Percentiles rank a stretch among this genome's conserved stretches.
Conservation (phyloP, 768 basidiomycete genomes). For the Lentinula sp. region DNA sequence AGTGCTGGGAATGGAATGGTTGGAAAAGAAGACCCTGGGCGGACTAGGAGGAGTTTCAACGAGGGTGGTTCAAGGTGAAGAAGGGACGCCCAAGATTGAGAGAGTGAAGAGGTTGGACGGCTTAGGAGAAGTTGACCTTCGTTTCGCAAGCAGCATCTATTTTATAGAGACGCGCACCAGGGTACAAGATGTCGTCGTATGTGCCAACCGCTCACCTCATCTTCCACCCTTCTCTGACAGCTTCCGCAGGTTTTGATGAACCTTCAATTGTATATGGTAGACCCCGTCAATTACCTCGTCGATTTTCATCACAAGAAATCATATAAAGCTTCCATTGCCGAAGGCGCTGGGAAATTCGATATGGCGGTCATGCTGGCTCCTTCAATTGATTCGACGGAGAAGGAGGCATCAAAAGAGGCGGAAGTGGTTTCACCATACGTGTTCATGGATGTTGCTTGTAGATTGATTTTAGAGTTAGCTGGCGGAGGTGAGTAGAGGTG, state of each 20-base stretch:
- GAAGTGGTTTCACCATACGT: conserved; percentile 83
- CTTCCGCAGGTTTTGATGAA: conserved; percentile 83
- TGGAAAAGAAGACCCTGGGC: conserved; percentile 77
- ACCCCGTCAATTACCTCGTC: conserved; percentile 92
- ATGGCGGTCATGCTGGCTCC: conserved; percentile 29
- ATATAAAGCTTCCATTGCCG: conserved; percentile 67
- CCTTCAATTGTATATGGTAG: conserved; percentile 94
- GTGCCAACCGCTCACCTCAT: conserved; percentile 20
- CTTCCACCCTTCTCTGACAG: not conserved
- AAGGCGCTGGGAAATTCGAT: conserved; percentile 67
- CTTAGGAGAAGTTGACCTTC: conserved; percentile 48
- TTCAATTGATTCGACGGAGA: conserved; percentile 22
- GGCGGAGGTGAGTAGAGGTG: conserved; percentile 27
- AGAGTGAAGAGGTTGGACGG: conserved; percentile 60
- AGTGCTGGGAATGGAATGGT: conserved; percentile 95
- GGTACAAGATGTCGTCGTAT: conserved; percentile 87
- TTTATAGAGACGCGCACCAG: conserved; percentile 91
- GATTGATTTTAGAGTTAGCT: conserved; percentile 90
- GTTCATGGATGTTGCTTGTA: conserved; percentile 94
- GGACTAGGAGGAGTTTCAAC: conserved; percentile 54
- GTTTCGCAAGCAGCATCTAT: conserved; percentile 73
- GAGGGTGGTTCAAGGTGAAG: conserved; percentile 19
- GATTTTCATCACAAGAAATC: conserved; percentile 98
- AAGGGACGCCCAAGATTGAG: conserved; percentile 42
- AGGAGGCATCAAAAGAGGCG: conserved; percentile 27